Evolutionary conservation across 306 rosid species (phyloP), one percentile per base, ranked within the genome.

Genomic region (Acmispon strigosus): DNA sequence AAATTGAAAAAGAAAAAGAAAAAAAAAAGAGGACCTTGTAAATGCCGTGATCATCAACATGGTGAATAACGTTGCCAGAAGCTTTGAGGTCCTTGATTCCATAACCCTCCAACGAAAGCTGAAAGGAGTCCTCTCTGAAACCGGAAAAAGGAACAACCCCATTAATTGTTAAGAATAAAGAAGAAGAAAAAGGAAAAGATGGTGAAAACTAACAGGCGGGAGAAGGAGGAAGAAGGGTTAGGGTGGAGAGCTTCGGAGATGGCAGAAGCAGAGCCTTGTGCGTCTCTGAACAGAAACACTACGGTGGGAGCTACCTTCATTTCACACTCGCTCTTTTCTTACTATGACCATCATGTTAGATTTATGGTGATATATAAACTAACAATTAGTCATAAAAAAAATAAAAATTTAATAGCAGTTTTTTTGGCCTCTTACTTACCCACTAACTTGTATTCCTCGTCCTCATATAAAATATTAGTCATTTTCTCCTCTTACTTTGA

Each of bases 281-380:
- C 50, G 67, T 89, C 96, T 69, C 77, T 81, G 78, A 86, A 75
- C 34, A 89, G 63, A 66, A 92, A 68, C 47, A 92, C 76, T 6
- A 84, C 77, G 17, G 66, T 48, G 1, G 91, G 73, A 16, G 80
- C 86, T n/a, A 83, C 66, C 76, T 92, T 87, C 97, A 91, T 91
- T 70, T 32, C 55, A 14, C 36, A 14, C 36, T 67, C 62, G 51
- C 62, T 68, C 17, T 17, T 12, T 4, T 36, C 11, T 15, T 27
- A 22, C 24, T 22, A 22, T 22, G 24, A 22, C 1, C n/a, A n/a
- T n/a, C n/a, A n/a, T n/a, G n/a, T n/a, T n/a, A n/a, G n/a, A n/a
- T n/a, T n/a, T n/a, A n/a, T n/a, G n/a, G n/a, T n/a, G n/a, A n/a
- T n/a, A n/a, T n/a, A n/a, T n/a, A n/a, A n/a, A n/a, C n/a, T n/a